Evolutionary conservation across 768 basidiomycete genomes (phyloP), one percentile per base, ranked within the genome.

Genomic region (Sarcodon aspratus): DNA sequence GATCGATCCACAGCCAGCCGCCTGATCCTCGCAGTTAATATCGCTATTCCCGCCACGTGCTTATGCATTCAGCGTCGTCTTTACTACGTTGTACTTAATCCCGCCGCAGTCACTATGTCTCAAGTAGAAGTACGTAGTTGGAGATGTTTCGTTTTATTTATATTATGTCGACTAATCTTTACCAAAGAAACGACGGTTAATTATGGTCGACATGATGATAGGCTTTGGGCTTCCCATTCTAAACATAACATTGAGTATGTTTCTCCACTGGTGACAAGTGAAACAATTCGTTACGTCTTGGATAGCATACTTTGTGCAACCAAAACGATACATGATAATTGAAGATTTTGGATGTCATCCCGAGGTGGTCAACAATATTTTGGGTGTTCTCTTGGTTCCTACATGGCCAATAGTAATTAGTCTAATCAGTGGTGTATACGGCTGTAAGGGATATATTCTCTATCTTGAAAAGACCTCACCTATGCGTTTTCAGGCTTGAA

Each of bases 251-350:
- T 57, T 79, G 2, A 72, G 72, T 77, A 49, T 47, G 74, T 58
- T 17, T 58, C 55, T 42, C 46, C 61, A 34, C 13, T 15, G 7
- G 36, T 6, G 7, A 1, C 2, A 11, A 10, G 18, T 15, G 5
- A 36, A 48, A 10, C 15, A 6, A 17, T 7, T 10, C 21, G 21
- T 27, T 42, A 31, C 11, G 31, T 36, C 27, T 1, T 13, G 8
- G 8, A 13, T 51, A 75, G 73, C 72, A 59, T 74, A 70, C 54
- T 68, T 75, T 46, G 64, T 70, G 2, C 73, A 78, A 61, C 76
- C 75, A 8, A 79, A 81, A 60, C 74, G 78, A 6, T 82, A 70
- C 61, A 65, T 81, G 55, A 76, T 83, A 45, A 71, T 66, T 48
- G 67, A 75, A 60, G 72, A 78, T 49, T 63, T 75, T 42, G 82